phyloP scores from a whole-genome alignment of 768 basidiomycete genomes.

The Polyporus arcularius region DNA sequence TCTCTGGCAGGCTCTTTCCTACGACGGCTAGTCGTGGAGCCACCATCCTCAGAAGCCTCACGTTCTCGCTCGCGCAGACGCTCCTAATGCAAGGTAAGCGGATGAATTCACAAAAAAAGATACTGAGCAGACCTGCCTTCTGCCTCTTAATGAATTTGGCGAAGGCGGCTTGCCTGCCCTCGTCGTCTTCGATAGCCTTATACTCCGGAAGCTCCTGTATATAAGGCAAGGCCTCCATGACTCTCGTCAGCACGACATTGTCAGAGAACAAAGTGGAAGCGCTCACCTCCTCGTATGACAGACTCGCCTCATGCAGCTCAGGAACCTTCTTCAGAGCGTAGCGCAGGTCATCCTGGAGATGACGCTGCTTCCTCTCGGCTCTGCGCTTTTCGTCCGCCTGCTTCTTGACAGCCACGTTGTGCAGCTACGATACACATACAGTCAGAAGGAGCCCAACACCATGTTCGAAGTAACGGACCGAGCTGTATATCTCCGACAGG shows the following conservation, averaged over 20 bases:
- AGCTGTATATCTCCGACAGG: slow-evolving; percentile 57
- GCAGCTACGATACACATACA: slow-evolving; percentile 52
- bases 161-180: slow-evolving; percentile 78
- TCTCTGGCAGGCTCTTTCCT: slow-evolving; percentile 67
- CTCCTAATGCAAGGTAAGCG: slow-evolving; percentile 49
- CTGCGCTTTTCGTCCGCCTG: slow-evolving; percentile 88
- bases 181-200: slow-evolving; percentile 87
- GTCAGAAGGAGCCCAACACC: neutral
- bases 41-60: slow-evolving; percentile 77
- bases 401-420: slow-evolving; percentile 66
- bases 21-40: slow-evolving; percentile 74
- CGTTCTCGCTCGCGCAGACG: slow-evolving; percentile 59
- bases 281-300: slow-evolving; percentile 80
- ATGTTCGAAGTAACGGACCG: slow-evolving; percentile 46
- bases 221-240: slow-evolving; percentile 61
- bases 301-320: slow-evolving; percentile 74
- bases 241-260: neutral
- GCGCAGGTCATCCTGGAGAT: slow-evolving; percentile 92
- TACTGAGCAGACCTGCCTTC: slow-evolving; percentile 55
- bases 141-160: slow-evolving; percentile 87
- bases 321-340: slow-evolving; percentile 92
- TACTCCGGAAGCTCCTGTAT: slow-evolving; percentile 87
- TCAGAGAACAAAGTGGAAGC: neutral
- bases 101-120: slow-evolving; percentile 7
- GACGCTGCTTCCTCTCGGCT: slow-evolving; percentile 79